Conservation (phyloP, 805 yeast genomes). For the Metschnikowia matae region DNA sequence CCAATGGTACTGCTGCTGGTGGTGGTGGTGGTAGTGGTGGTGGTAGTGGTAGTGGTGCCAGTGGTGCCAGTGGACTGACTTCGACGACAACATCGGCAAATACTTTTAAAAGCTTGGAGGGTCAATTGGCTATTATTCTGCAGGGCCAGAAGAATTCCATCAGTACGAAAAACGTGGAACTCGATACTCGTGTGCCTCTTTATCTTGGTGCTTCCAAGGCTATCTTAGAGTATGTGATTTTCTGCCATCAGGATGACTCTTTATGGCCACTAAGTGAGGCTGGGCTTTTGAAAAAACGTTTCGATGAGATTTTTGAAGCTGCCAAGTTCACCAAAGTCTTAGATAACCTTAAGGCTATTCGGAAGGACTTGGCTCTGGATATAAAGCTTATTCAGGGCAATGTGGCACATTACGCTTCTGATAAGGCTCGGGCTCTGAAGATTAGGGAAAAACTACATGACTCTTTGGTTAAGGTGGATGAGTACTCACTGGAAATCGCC, state of each 20-base stretch:
- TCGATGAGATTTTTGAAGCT: constrained; percentile 96
- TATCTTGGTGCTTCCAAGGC: constrained; percentile 87
- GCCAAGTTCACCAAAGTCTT: constrained; percentile 87
- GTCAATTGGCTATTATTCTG: constrained; percentile 68
- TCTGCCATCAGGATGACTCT: constrained; percentile 97
- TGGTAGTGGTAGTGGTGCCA: no score
- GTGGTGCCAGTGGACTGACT: no score
- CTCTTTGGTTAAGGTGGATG: constrained; percentile 41
- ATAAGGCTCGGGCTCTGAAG: constrained; percentile 65
- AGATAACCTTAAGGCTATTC: constrained; percentile 68
- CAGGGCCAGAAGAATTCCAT: constrained; percentile 68
- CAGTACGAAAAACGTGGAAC: constrained; percentile 77
- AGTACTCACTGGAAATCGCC: constrained; percentile 45
- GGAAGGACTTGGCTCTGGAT: constrained; percentile 74
- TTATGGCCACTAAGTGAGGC: constrained; percentile 97
- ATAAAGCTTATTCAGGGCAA: constrained; percentile 73
- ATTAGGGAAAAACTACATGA: constrained; percentile 46
- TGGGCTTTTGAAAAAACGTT: constrained; percentile 77
- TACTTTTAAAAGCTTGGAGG: constrained; percentile 88
- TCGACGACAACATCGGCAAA: constrained; percentile 24
- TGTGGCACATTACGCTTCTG: constrained; percentile 70
- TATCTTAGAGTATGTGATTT: constrained; percentile 84
- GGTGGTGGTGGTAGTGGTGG: no score
- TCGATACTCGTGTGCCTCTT: constrained; percentile 76
- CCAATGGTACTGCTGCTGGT: neutral